A percentile compares a stretch with the other conserved stretches of the same genome.
phyloP scores from a whole-genome alignment of 2,329 filamentous ascomycete species.

The Fusarium zealandicum region DNA sequence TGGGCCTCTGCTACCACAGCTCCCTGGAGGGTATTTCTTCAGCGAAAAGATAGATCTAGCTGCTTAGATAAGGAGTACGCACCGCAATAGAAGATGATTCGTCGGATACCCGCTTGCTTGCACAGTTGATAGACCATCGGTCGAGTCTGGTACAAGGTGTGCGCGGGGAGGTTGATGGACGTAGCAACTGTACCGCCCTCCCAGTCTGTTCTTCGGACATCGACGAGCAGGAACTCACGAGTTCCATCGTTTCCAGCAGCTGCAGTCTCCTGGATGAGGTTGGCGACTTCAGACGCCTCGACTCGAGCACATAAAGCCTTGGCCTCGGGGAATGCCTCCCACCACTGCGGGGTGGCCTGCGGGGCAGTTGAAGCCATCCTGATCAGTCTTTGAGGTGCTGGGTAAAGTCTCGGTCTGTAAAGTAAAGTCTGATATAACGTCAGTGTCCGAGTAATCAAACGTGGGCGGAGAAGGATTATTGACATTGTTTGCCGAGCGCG shows the following conservation, averaged over 20 bases:
- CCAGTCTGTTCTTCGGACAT: constrained; percentile 62
- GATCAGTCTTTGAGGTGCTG: background rate
- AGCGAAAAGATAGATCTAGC: background rate
- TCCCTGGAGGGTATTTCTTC: constrained; percentile 47
- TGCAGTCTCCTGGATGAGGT: constrained; percentile 50
- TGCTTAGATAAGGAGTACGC: constrained; percentile 13
- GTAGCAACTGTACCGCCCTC: constrained; percentile 66
- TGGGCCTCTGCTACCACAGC: constrained; percentile 58
- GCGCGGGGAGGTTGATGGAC: constrained; percentile 65
- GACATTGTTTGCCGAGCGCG: background rate
- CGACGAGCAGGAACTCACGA: constrained; percentile 56
- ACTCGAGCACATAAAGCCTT: constrained; percentile 48
- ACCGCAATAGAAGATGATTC: constrained; percentile 65
- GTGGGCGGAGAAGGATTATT: background rate
- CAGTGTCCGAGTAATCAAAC: background rate
- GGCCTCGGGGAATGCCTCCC: constrained; percentile 53
- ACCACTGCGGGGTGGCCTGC: constrained; percentile 47
- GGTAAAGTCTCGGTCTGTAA: background rate
- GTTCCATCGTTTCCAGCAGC: constrained; percentile 39
- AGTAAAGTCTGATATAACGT: background rate
- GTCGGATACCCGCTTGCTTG: constrained; percentile 56
- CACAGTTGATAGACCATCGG: constrained; percentile 57
- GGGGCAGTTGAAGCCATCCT: constrained; percentile 38
- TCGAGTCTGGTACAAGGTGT: constrained; percentile 60
- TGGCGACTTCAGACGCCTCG: constrained; percentile 50